A percentile compares a stretch with the other conserved stretches of the same genome.
Conservation (phyloP, 345 rosid species). For the Dimocarpus longan region DNA sequence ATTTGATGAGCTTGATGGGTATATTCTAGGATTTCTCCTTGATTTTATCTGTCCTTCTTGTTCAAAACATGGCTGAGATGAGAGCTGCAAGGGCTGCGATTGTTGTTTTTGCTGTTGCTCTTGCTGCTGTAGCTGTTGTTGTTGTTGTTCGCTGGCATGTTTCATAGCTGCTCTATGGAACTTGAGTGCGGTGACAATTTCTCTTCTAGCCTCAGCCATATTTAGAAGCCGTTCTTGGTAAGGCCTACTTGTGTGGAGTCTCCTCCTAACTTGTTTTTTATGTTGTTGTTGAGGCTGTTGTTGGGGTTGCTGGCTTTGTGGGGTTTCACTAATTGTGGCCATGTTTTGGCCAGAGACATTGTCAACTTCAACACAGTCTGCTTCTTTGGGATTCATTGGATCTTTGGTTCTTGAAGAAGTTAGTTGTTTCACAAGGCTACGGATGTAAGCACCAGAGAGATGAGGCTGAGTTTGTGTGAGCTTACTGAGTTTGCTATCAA, state of each 20-base stretch:
- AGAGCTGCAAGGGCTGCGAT: slow-evolving; percentile 22
- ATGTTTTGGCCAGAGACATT: slow-evolving; percentile 34
- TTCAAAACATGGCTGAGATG: slow-evolving; percentile 38
- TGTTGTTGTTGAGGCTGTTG: slow-evolving; percentile 58
- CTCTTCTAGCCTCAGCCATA: slow-evolving; percentile 98
- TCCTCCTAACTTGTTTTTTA: slow-evolving; percentile 92
- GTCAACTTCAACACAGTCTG: slow-evolving; percentile 30
- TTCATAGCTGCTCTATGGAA: slow-evolving; percentile 94
- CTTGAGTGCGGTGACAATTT: slow-evolving; percentile 93
- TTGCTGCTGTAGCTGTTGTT: slow-evolving; percentile 42
- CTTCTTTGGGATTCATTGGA: slow-evolving; percentile 44
- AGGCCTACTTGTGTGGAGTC: slow-evolving; percentile 91
- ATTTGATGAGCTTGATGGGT: slow-evolving; percentile 45
- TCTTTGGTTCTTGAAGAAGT: slow-evolving; percentile 63
- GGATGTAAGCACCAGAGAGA: slow-evolving; percentile 73
- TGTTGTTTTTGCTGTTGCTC: slow-evolving; percentile 25
- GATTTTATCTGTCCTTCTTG: slow-evolving; percentile 50
- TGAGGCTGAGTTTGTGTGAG: slow-evolving; percentile 46
- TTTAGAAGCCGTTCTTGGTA: slow-evolving; percentile 94
- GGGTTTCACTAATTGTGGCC: slow-evolving; percentile 35
- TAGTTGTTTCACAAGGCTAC: slow-evolving; percentile 71
- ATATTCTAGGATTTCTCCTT: slow-evolving; percentile 50
- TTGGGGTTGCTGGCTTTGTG: slow-evolving; percentile 35
- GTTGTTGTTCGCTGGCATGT: slow-evolving; percentile 62
- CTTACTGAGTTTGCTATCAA: slow-evolving; percentile 32